Conservation (phyloP, 306 rosid genomes). For the Urtica urens region DNA sequence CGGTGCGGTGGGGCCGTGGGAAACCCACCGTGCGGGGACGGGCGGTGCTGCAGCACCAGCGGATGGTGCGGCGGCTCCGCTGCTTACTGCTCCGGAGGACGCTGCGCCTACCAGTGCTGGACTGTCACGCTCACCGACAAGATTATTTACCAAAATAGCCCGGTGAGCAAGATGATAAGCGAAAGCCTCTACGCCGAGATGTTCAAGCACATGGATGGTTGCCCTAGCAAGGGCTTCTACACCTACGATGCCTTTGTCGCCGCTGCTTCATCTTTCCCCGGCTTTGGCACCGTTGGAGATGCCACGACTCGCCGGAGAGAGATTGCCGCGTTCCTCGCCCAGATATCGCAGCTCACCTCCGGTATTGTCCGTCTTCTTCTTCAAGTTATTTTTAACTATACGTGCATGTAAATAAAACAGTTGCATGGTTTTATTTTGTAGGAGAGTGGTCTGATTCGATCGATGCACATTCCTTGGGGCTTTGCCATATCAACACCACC, state of each 20-base stretch:
- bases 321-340: slow-evolving; percentile 39
- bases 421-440: not conserved
- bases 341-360: slow-evolving; percentile 39
- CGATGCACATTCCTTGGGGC: slow-evolving; percentile 61
- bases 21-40: not conserved
- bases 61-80: not conserved
- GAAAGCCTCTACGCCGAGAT: slow-evolving; percentile 21
- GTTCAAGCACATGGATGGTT: slow-evolving; percentile 77
- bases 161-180: slow-evolving; percentile 12
- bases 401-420: not conserved
- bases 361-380: slow-evolving; percentile 9
- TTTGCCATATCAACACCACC: slow-evolving; percentile 31
- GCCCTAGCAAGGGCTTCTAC: slow-evolving; percentile 35
- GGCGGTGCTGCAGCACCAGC: not conserved
- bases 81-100: not conserved
- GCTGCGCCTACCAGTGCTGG: not conserved
- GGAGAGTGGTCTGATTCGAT: slow-evolving; percentile 39
- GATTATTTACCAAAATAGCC: no score
- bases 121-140: not conserved
- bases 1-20: not conserved
- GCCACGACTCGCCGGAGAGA: slow-evolving; percentile 20
- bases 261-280: slow-evolving; percentile 33
- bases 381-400: not conserved
- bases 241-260: slow-evolving; percentile 40
- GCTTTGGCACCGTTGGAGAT: slow-evolving; percentile 36